A percentile compares a stretch with the other conserved stretches of the same genome.
phyloP scores from a whole-genome alignment of 2,329 filamentous ascomycete species.

The Pseudofabraea citricarpa region DNA sequence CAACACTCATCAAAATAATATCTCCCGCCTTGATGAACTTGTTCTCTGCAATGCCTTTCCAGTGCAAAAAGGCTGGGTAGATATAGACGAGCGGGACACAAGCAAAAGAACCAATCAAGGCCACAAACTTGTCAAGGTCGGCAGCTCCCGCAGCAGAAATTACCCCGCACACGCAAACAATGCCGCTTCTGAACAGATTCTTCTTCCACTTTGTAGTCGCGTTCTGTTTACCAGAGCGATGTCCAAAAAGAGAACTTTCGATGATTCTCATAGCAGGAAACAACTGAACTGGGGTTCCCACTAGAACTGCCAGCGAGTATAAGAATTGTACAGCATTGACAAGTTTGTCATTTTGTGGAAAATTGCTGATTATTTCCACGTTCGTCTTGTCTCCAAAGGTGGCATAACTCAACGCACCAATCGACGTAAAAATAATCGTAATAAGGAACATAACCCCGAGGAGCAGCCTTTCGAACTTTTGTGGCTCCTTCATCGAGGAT shows the following conservation, averaged over 20 bases:
- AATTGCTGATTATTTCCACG: slow-evolving; percentile 90
- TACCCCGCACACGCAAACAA: slow-evolving; percentile 76
- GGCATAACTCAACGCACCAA: slow-evolving; percentile 88
- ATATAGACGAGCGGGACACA: slow-evolving; percentile 96
- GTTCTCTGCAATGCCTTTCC: slow-evolving; percentile 68
- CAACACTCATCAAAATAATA: slow-evolving; percentile 70
- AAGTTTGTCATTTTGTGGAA: slow-evolving; percentile 88
- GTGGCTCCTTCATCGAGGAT: slow-evolving; percentile 85
- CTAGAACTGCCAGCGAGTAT: slow-evolving; percentile 88
- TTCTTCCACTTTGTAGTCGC: slow-evolving; percentile 98
- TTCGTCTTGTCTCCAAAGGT: slow-evolving; percentile 91
- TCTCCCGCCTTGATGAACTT: slow-evolving; percentile 64
- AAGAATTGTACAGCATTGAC: slow-evolving; percentile 96
- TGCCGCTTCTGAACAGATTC: slow-evolving; percentile 87
- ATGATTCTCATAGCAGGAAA: slow-evolving; percentile 95
- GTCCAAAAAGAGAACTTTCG: slow-evolving; percentile 87
- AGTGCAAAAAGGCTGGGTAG: slow-evolving; percentile 89
- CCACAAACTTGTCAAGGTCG: slow-evolving; percentile 93
- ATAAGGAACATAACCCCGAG: slow-evolving; percentile 90
- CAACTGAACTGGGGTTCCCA: slow-evolving; percentile 90
- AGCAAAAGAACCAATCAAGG: slow-evolving; percentile 90
- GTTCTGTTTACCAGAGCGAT: slow-evolving; percentile 85
- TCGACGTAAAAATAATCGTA: slow-evolving; percentile 79
- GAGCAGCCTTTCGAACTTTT: slow-evolving; percentile 84
- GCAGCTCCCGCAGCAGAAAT: slow-evolving; percentile 89